Evolutionary conservation across 805 yeast species (phyloP).

Genomic region (Saturnispora sekii): DNA sequence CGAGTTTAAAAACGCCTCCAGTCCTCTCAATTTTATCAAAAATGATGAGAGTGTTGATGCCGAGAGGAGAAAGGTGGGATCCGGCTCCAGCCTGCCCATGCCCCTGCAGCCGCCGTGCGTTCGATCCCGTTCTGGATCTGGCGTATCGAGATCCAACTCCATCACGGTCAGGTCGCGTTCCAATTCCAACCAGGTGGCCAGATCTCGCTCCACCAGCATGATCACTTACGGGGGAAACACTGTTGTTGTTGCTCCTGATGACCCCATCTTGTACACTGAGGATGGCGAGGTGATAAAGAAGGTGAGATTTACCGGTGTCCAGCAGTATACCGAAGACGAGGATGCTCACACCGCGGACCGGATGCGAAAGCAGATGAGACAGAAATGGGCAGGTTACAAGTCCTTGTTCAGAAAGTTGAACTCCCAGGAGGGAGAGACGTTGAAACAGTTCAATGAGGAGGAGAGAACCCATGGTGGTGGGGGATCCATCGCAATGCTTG

Average conservation of each 20-base stretch:
- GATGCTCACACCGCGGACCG: conserved; percentile 41
- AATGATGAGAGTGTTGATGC: too few species aligned
- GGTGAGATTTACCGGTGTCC: conserved; percentile 45
- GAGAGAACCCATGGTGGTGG: conserved; percentile 12
- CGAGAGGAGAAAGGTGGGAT: too few species aligned
- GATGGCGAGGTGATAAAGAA: conserved; percentile 27
- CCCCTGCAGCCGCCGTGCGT: too few species aligned
- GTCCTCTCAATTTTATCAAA: too few species aligned
- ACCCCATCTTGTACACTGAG: conserved; percentile 5
- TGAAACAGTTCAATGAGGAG: conserved; percentile 18
- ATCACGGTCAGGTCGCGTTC: too few species aligned
- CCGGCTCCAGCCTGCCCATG: too few species aligned
- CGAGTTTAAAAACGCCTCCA: too few species aligned
- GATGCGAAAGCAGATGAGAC: conserved; percentile 27
- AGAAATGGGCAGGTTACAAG: conserved; percentile 26
- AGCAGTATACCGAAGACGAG: conserved; percentile 41
- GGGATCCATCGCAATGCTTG: conserved; percentile 5
- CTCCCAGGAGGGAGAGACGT: conserved; percentile 30
- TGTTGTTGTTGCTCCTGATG: conserved; percentile 15
- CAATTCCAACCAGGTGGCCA: background rate
- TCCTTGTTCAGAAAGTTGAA: conserved; percentile 25
- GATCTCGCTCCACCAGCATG: conserved; percentile 3
- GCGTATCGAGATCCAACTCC: too few species aligned
- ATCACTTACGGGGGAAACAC: conserved; percentile 16
- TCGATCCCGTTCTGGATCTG: too few species aligned